These are phyloP conservation scores for Limtongia smithiae DNA, from an alignment of 805 yeast genomes.

Conservation along the genomic window DNA sequence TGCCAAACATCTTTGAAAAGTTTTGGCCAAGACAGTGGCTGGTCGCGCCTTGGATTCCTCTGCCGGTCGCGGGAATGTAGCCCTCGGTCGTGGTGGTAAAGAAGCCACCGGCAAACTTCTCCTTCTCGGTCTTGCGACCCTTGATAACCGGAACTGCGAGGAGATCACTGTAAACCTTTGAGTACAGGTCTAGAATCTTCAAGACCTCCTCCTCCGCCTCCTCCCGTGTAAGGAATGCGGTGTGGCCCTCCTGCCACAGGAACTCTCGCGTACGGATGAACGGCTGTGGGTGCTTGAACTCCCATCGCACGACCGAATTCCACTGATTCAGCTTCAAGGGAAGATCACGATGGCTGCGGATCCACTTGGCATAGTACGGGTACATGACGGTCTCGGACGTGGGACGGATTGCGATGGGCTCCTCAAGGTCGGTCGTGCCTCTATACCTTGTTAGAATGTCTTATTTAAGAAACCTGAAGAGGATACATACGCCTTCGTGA, in stretches of 20 bases:
- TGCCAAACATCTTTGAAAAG: slow-evolving; percentile 97
- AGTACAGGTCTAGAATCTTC: slow-evolving; percentile 82
- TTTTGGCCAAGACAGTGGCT: slow-evolving; percentile 97
- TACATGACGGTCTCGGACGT: slow-evolving; percentile 99
- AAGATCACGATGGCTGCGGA: slow-evolving; percentile 95
- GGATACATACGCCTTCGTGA: slow-evolving; percentile 66
- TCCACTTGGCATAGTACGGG: slow-evolving; percentile 99
- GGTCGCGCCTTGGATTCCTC: slow-evolving; percentile 99
- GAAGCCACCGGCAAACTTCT: slow-evolving; percentile 96
- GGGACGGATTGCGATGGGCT: slow-evolving; percentile 98
- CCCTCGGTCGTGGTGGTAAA: slow-evolving; percentile 97
- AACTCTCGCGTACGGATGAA: slow-evolving; percentile 98
- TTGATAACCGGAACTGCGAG: slow-evolving; percentile 96
- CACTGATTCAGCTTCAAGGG: slow-evolving; percentile 97
- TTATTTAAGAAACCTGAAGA: background rate
- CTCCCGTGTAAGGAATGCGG: slow-evolving; percentile 83
- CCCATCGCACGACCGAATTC: slow-evolving; percentile 99
- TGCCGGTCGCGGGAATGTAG: slow-evolving; percentile 95
- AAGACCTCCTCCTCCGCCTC: slow-evolving; percentile 81
- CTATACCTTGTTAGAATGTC: background rate
- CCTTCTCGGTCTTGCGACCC: slow-evolving; percentile 95
- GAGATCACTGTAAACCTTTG: slow-evolving; percentile 79
- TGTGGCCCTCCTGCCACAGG: slow-evolving; percentile 99
- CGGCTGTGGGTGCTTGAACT: slow-evolving; percentile 99
- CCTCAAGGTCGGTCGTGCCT: slow-evolving; percentile 89